Evolutionary conservation across 2,329 filamentous ascomycete species (phyloP).

Genomic region (Colletotrichum siamense): DNA sequence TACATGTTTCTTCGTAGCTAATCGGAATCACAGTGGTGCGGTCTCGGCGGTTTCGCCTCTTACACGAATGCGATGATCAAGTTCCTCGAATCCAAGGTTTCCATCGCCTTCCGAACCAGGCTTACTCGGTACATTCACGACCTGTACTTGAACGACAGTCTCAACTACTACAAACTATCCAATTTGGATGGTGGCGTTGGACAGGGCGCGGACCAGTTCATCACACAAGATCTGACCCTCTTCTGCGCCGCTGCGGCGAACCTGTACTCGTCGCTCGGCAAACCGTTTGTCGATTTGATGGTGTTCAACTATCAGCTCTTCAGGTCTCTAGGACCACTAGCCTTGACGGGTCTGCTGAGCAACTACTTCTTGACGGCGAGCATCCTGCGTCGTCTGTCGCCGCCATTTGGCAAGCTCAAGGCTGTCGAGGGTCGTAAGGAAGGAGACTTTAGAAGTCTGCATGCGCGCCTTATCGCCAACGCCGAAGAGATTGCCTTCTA

Average conservation of each 20-base stretch:
- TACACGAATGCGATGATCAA: constrained; percentile 99
- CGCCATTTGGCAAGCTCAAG: constrained; percentile 95
- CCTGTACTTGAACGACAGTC: constrained; percentile 90
- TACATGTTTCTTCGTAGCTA: constrained; percentile 5
- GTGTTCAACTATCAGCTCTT: constrained; percentile 99
- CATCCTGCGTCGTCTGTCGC: constrained; percentile 84
- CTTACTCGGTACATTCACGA: constrained; percentile 97
- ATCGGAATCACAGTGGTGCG: constrained; percentile 71
- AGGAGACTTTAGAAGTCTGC: constrained; percentile 90
- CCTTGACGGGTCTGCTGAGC: constrained; percentile 82
- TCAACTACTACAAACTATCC: constrained; percentile 94
- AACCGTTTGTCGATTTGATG: constrained; percentile 94
- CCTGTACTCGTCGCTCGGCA: constrained; percentile 95
- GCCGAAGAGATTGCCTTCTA: constrained; percentile 99
- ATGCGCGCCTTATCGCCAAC: constrained; percentile 92
- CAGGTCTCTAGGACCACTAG: constrained; percentile 86
- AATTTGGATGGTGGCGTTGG: constrained; percentile 94
- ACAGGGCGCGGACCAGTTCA: constrained; percentile 93
- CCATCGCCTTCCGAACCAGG: constrained; percentile 94
- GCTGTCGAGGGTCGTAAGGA: constrained; percentile 95
- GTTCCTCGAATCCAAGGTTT: constrained; percentile 96
- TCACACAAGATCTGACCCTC: constrained; percentile 93
- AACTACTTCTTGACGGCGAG: constrained; percentile 96
- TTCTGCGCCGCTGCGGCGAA: constrained; percentile 94
- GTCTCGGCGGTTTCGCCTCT: constrained; percentile 89